Evolutionary conservation across 2,329 filamentous ascomycete species (phyloP), one percentile per base, ranked within the genome.

Genomic region (Didymella sp.): DNA sequence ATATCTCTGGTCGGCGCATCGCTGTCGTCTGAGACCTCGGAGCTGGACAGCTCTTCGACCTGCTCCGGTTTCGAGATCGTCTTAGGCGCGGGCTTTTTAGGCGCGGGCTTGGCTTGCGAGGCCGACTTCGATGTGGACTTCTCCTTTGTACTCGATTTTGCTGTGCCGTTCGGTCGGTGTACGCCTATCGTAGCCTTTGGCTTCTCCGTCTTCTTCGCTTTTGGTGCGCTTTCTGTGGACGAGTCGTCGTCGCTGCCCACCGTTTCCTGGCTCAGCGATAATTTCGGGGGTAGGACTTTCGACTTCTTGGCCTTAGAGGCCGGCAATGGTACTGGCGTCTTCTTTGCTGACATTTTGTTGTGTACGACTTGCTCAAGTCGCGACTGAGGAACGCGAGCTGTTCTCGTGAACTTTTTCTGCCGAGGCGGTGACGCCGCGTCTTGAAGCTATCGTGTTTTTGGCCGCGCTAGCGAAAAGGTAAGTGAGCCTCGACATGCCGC

Each of bases 281-380:
- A 33, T 62, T 70, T 73, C 41, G 67, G 57, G 40, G 63, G 57
- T 13, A 58, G 57, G 9, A 57, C 41, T 30, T 61, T 61, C 3
- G 59, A 33, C 56, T 73, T 55, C 40, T 74, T 73, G 8, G 66
- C 48, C 38, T 66, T 72, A 22, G 66, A 60, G 46, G 65, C 67
- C 17, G 74, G 73, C 12, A 76, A 47, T 15, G 75, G 71, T 25
- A 78, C 69, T 19, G 62, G 64, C 9, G 73, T 75, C 62, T 66
- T 69, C 53, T 73, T 76, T 37, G 67, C 55, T 59, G 73, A 73
- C 51, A 69, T 72, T 73, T 75, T 77, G 15, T 60, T 61, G 66
- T 52, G 46, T 56, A 56, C 38, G 27, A 51, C 42, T 56, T 60
- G 53, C 62, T 28, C 43, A 45, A 45, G 46, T 60, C 58, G 61